phyloP scores from a whole-genome alignment of 257 asterid species.

The Gentiana dahurica region DNA sequence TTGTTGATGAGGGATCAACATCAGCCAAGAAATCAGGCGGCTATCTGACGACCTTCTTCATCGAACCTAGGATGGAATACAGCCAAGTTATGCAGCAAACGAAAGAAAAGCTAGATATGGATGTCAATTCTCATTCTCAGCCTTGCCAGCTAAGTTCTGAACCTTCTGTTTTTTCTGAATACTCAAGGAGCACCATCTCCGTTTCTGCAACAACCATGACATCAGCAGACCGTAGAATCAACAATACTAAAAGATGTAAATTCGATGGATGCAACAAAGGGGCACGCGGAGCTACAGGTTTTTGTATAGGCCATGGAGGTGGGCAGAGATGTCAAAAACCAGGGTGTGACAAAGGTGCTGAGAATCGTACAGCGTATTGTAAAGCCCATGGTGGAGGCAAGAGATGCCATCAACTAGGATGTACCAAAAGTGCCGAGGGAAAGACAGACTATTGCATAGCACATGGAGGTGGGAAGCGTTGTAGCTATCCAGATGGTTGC shows the following conservation, averaged over 20 bases:
- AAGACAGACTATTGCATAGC: constrained; percentile 75
- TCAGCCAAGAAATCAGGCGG: constrained; percentile 94
- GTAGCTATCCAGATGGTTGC: constrained; percentile 53
- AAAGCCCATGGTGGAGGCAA: constrained; percentile 89
- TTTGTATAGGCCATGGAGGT: constrained; percentile 89
- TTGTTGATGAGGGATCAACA: constrained; percentile 90
- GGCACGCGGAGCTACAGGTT: constrained; percentile 77
- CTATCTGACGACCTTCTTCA: constrained; percentile 60
- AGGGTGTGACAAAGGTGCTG: constrained; percentile 80
- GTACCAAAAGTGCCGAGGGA: constrained; percentile 92
- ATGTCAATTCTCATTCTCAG: constrained; percentile 33
- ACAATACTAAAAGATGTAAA: constrained; percentile 52
- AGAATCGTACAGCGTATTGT: constrained; percentile 83
- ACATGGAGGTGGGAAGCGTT: constrained; percentile 83
- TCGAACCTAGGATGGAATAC: constrained; percentile 49
- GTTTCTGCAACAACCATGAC: constrained; percentile 36
- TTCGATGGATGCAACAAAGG: constrained; percentile 61
- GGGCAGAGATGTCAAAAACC: constrained; percentile 88
- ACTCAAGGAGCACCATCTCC: constrained; percentile 53
- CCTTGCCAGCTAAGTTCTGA: constrained; percentile 50
- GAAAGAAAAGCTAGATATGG: constrained; percentile 16
- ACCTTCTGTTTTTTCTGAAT: constrained; percentile 48
- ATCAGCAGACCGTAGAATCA: constrained; percentile 32
- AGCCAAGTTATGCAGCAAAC: constrained; percentile 10
- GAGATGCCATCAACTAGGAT: constrained; percentile 65